Base-by-base conservation (phyloP, 345 rosid species). In the Eucalyptus cladocalyx region DNA sequence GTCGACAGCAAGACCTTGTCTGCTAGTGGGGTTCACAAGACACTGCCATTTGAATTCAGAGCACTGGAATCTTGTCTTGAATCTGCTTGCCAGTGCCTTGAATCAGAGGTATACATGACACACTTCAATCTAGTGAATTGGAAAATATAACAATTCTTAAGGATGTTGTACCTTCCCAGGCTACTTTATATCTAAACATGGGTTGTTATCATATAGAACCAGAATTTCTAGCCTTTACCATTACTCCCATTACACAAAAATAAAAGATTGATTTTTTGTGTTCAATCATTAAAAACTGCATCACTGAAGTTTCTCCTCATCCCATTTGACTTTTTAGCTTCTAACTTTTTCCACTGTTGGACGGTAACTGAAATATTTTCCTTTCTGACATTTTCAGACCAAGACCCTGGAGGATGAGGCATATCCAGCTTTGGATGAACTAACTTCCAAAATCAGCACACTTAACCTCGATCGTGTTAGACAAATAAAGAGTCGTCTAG, bases 1-100 rank as follows among this genome's bases (percentile, higher is more conserved):
- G 86, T 87, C 30, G 13, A 30, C 5, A 28, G 53, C 30, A 80
- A 2, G 51, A 54, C 89, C 80, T 72, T 7, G 86, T 50, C 86
- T 6, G 69, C 43, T 19, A 43, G 45, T 43, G 83, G 24, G 49
- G 91, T 92, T 88, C 91, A 92, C 11, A 96, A 94, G 92, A 92
- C 90, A 60, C 88, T 93, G 91, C 95, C 97, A 3, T 95, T 96
- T 87, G 97, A 96, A 92, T 95, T 96, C 89, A 92, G 93, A 89
- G 97, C 97, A 32, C 93, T 95, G 37, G 98, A 96, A 91, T 95
- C 97, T 48, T 95, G 96, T 91, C 98, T 96, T 86, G 97, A 95
- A 91, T 93, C 95, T 89, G 95, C 97, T 42, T 94, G 96, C 83
- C 90, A 92, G 90, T 94, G 96, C 91, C 95, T 96, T 60, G 98